phyloP scores from a whole-genome alignment of 257 asterid genomes.

The Ocimum tenuiflorum region DNA sequence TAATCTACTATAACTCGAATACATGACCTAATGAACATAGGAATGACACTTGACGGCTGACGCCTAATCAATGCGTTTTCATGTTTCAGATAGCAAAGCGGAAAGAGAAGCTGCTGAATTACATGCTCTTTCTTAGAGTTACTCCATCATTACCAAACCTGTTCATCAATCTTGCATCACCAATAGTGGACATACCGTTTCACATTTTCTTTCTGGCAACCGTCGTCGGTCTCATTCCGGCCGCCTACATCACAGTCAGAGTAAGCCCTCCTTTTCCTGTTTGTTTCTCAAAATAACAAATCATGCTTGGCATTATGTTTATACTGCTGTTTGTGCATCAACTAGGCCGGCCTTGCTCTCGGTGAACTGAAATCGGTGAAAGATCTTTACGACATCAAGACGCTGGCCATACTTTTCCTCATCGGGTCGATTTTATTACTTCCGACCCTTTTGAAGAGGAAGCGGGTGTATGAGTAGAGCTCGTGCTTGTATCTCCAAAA shows the following conservation, averaged over 20 bases:
- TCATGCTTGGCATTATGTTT: not conserved
- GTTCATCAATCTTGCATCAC: constrained; percentile 91
- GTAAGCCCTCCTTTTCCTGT: constrained; percentile 42
- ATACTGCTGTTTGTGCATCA: too few species aligned
- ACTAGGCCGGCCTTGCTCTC: constrained; percentile 92
- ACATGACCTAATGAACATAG: too few species aligned
- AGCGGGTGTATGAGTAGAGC: constrained; percentile 66
- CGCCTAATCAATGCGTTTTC: constrained; percentile 1
- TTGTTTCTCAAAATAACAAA: not conserved
- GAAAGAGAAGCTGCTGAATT: constrained; percentile 79
- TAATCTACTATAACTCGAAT: too few species aligned
- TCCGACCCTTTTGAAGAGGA: constrained; percentile 86
- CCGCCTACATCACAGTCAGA: constrained; percentile 82
- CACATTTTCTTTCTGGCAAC: constrained; percentile 85
- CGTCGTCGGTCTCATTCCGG: constrained; percentile 78
- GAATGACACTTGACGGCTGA: too few species aligned
- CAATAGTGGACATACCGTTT: constrained; percentile 88
- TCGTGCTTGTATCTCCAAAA: not conserved
- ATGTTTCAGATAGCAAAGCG: constrained; percentile 73
- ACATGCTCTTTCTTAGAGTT: constrained; percentile 87
- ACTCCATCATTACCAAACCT: constrained; percentile 95
- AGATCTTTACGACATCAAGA: constrained; percentile 83
- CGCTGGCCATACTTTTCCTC: constrained; percentile 74
- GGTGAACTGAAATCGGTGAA: constrained; percentile 85
- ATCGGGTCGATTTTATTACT: constrained; percentile 66